Conservation (phyloP, 2,329 filamentous ascomycete species). For the Paecilomyces sp. region DNA sequence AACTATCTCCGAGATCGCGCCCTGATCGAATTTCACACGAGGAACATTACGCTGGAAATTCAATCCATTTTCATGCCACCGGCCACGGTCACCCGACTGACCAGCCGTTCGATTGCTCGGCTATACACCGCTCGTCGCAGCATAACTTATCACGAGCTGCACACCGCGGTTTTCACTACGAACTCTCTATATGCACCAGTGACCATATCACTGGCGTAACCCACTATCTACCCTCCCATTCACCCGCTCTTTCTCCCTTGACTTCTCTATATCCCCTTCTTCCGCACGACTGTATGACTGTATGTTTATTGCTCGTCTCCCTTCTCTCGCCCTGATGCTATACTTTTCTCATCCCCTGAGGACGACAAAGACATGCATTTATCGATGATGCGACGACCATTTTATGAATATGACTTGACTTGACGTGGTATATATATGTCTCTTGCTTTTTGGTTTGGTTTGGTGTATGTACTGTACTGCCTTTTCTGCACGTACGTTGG, state of each 20-base stretch:
- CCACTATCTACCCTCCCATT: background rate
- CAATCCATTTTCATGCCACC: background rate
- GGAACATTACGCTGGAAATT: background rate
- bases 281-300: background rate
- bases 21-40: background rate
- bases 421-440: background rate
- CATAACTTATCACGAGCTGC: background rate
- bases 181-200: background rate
- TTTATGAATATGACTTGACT: background rate
- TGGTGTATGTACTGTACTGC: background rate
- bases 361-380: background rate
- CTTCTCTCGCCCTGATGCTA: background rate
- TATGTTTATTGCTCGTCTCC: background rate
- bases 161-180: background rate
- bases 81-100: background rate
- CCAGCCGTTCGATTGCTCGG: background rate
- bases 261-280: background rate
- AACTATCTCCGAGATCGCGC: background rate
- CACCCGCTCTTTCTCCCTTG: background rate
- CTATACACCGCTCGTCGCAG: background rate
- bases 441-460: background rate
- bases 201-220: background rate
- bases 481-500: background rate
- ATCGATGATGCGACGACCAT: background rate
- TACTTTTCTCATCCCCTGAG: background rate